Evolutionary conservation across 352 stramenopile species (phyloP).

Genomic region (Globisporangium orthogonon): DNA sequence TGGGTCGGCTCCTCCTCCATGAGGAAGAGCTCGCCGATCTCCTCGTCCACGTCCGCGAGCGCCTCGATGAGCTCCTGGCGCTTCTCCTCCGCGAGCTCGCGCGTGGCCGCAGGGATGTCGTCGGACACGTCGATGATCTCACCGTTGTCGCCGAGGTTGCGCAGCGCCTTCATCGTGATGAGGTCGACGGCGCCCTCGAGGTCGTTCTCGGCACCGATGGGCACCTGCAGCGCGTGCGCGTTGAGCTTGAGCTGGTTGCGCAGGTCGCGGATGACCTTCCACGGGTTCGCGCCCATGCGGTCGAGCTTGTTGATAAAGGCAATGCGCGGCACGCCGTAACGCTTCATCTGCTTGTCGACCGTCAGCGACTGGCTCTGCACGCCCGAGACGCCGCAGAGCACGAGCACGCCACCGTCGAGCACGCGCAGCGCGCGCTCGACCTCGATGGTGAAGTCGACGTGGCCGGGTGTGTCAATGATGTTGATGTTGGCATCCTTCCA

Average conservation of each 20-base stretch:
- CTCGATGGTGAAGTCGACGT: slow-evolving; percentile 99
- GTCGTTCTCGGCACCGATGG: slow-evolving; percentile 94
- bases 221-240: slow-evolving; percentile 94
- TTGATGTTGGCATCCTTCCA: slow-evolving; percentile 98
- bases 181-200: slow-evolving; percentile 97
- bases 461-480: slow-evolving; percentile 99
- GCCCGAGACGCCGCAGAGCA: slow-evolving; percentile 88
- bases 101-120: slow-evolving; percentile 87
- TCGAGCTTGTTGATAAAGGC: slow-evolving; percentile 99
- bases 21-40: slow-evolving; percentile 98
- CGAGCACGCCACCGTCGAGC: slow-evolving; percentile 95
- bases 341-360: slow-evolving; percentile 99
- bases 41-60: slow-evolving; percentile 97
- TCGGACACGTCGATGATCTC: slow-evolving; percentile 83
- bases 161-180: slow-evolving; percentile 86
- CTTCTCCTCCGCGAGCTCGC: slow-evolving; percentile 87
- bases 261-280: slow-evolving; percentile 93
- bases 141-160: slow-evolving; percentile 90
- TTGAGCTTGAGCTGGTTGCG: slow-evolving; percentile 96
- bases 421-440: slow-evolving; percentile 96
- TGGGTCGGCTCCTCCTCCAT: slow-evolving; percentile 94
- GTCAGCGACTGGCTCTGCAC: slow-evolving; percentile 99
- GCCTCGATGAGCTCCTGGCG: slow-evolving; percentile 91
- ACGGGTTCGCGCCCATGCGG: slow-evolving; percentile 95
- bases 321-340: slow-evolving; percentile 97